Evolutionary conservation across 208 protist species (phyloP).

Genomic region (Acanthamoeba lenticulata): DNA sequence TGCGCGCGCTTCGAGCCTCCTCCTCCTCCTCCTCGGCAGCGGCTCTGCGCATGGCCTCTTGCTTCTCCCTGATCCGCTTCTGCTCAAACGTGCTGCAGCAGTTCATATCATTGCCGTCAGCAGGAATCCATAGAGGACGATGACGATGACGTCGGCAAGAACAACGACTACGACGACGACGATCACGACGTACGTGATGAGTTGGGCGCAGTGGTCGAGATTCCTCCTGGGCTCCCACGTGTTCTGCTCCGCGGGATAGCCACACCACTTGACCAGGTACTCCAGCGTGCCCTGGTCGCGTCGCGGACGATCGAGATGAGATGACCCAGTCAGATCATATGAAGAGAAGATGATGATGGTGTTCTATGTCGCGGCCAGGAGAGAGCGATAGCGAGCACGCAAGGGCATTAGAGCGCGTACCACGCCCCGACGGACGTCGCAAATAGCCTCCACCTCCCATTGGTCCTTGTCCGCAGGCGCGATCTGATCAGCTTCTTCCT

Average conservation of each 20-base stretch:
- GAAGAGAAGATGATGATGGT: too few species aligned
- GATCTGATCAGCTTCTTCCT: neutral
- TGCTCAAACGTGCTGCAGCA: neutral
- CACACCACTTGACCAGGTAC: neutral
- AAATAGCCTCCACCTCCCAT: neutral
- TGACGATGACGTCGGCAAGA: neutral
- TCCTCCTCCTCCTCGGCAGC: neutral
- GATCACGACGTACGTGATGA: neutral
- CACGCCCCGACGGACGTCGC: neutral
- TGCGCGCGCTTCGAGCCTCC: neutral
- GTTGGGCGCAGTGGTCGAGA: neutral
- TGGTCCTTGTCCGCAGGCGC: neutral
- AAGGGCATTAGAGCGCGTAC: neutral
- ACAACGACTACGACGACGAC: neutral
- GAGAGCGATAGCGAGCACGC: too few species aligned
- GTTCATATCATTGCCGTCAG: neutral
- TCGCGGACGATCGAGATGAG: neutral
- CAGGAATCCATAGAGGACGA: neutral
- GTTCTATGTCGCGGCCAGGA: too few species aligned
- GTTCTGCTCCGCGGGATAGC: neutral
- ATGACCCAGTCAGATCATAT: too few species aligned
- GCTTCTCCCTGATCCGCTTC: neutral
- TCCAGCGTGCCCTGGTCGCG: neutral
- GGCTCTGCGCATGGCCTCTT: neutral
- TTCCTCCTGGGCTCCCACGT: neutral